phyloP scores from a whole-genome alignment of 1,139 yeast species.

The Petasospora fabianii region DNA sequence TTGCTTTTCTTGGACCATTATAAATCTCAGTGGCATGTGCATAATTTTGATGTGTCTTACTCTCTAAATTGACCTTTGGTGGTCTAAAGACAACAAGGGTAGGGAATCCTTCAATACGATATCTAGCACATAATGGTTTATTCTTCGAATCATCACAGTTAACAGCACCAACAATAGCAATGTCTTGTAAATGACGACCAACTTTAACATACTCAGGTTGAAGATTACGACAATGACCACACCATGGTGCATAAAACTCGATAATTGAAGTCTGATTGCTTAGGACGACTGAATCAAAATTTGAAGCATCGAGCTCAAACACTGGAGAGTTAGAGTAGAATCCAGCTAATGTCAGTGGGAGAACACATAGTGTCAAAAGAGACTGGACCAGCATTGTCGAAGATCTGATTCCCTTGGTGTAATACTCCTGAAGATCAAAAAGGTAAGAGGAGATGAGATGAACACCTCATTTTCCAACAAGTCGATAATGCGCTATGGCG shows the following conservation, averaged over 20 bases:
- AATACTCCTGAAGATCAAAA: background rate
- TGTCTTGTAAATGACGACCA: slow-evolving; percentile 55
- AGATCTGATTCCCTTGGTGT: too few relatives aligned
- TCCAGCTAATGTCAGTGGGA: slow-evolving; percentile 1
- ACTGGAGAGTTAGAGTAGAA: slow-evolving; percentile 15
- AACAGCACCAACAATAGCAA: slow-evolving; percentile 74
- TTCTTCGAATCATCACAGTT: slow-evolving; percentile 75
- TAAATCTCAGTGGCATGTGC: slow-evolving; percentile 63
- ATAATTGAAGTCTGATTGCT: slow-evolving; percentile 81
- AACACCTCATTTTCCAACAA: background rate
- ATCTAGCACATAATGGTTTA: slow-evolving; percentile 63
- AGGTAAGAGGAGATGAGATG: too few relatives aligned
- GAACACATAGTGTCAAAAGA: background rate
- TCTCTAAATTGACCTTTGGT: slow-evolving; percentile 48
- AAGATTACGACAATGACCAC: slow-evolving; percentile 71
- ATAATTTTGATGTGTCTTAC: slow-evolving; percentile 14
- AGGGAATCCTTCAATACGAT: slow-evolving; percentile 74
- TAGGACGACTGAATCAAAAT: slow-evolving; percentile 63
- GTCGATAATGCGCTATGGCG: too few relatives aligned
- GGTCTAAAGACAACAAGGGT: slow-evolving; percentile 80
- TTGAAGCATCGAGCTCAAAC: slow-evolving; percentile 24
- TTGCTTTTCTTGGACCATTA: slow-evolving; percentile 62
- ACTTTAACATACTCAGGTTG: slow-evolving; percentile 57
- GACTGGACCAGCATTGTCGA: background rate
- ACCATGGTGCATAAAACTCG: slow-evolving; percentile 98